Evolutionary conservation across 139 green algal genomes (phyloP).

Genomic region (Haematococcus sp.): DNA sequence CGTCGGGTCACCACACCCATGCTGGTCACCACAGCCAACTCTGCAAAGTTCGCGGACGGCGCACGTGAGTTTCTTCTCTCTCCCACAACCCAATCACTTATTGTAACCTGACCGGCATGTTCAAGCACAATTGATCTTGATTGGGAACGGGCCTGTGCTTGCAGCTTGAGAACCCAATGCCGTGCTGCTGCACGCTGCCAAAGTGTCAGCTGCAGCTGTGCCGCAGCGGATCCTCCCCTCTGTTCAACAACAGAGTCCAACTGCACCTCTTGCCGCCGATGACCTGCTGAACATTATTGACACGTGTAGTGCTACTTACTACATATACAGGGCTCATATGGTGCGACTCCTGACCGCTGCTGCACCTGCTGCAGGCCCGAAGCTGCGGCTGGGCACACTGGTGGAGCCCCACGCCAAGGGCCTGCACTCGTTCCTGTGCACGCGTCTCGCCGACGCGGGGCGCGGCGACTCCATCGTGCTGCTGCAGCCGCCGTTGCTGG

Average conservation of each 20-base stretch:
- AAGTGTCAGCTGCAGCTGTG: too few relatives aligned
- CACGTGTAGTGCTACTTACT: too few relatives aligned
- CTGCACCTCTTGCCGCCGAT: too few relatives aligned
- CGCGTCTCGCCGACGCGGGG: not conserved
- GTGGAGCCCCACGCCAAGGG: not conserved
- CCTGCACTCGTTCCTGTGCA: conserved; percentile 7
- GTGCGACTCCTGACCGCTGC: too few relatives aligned
- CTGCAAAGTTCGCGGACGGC: not conserved
- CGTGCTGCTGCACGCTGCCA: too few relatives aligned
- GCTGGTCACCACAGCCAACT: not conserved
- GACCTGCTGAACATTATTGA: too few relatives aligned
- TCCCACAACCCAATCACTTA: not conserved
- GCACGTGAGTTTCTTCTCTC: not conserved
- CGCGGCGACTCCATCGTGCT: not conserved
- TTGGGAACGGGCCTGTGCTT: too few relatives aligned
- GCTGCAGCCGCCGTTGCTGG: not conserved
- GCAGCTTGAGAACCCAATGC: too few relatives aligned
- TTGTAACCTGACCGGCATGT: not conserved
- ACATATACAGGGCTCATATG: too few relatives aligned
- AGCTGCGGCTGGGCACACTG: not conserved
- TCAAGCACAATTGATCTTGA: too few relatives aligned
- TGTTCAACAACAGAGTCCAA: too few relatives aligned
- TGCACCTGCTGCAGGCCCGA: not conserved
- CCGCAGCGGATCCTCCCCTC: too few relatives aligned
- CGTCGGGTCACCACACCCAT: not conserved